These are phyloP conservation scores for Sesbania bispinosa DNA, from an alignment of 306 rosid genomes.

Conservation along the genomic window DNA sequence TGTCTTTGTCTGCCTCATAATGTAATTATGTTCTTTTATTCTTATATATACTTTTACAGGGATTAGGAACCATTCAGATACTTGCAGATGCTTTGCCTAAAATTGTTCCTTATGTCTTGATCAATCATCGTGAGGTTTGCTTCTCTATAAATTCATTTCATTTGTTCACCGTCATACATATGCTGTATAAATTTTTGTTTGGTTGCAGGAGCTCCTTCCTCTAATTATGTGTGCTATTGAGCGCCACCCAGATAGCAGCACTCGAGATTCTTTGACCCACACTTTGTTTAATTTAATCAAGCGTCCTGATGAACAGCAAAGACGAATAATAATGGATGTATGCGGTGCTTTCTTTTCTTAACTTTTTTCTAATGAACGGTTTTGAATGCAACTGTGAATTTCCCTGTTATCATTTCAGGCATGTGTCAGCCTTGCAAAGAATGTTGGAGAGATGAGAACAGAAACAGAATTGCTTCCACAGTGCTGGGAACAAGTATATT, in stretches of 20 bases:
- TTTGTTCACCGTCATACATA: background rate
- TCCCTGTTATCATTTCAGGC: constrained; percentile 58
- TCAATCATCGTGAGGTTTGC: constrained; percentile 96
- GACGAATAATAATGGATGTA: constrained; percentile 96
- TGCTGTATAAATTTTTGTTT: constrained; percentile 22
- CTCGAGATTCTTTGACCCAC: constrained; percentile 96
- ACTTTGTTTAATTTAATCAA: constrained; percentile 94
- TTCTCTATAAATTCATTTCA: constrained; percentile 3
- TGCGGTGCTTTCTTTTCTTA: constrained; percentile 29
- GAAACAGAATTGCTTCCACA: constrained; percentile 98
- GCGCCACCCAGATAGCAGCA: constrained; percentile 92
- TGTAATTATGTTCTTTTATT: background rate
- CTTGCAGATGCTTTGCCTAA: constrained; percentile 95
- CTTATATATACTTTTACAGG: constrained; percentile 56
- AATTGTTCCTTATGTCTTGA: constrained; percentile 95
- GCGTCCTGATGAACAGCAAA: constrained; percentile 95
- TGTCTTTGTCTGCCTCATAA: background rate
- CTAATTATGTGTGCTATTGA: constrained; percentile 96
- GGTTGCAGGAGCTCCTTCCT: constrained; percentile 89
- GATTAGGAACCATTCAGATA: constrained; percentile 77
- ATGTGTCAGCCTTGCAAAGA: constrained; percentile 87
- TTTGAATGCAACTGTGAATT: constrained; percentile 17
- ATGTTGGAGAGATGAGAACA: constrained; percentile 98
- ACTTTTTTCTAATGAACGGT: constrained; percentile 15
- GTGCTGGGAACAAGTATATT: constrained; percentile 97